A percentile compares a stretch with the other conserved stretches of the same genome.
Conservation (phyloP, 768 basidiomycete genomes). For the Suillus spraguei region DNA sequence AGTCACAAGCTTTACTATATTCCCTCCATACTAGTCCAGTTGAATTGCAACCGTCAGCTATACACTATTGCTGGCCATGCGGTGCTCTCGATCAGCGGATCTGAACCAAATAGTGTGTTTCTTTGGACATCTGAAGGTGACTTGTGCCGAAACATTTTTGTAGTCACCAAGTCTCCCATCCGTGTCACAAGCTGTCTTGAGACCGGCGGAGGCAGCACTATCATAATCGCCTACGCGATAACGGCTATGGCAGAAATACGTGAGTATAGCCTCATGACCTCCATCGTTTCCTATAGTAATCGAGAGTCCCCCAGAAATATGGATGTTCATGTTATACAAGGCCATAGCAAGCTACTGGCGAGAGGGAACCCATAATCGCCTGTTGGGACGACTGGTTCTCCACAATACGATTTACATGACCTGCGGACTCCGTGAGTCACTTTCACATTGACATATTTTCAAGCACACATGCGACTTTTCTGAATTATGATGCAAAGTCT, state of each 20-base stretch:
- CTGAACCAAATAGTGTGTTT: background rate
- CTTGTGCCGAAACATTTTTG: background rate
- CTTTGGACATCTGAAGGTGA: background rate
- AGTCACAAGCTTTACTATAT: background rate
- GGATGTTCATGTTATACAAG: background rate
- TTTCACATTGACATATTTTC: background rate
- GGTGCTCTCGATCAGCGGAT: background rate
- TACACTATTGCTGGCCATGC: background rate
- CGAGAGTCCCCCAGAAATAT: background rate
- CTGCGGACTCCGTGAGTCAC: constrained; percentile 4
- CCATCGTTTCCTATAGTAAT: background rate
- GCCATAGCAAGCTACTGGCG: background rate
- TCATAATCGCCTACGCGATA: background rate
- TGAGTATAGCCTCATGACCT: background rate
- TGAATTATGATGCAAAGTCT: background rate
- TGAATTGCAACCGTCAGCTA: background rate
- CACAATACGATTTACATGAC: constrained; percentile 6
- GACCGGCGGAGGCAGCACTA: background rate
- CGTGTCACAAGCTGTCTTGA: background rate
- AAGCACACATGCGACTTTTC: background rate
- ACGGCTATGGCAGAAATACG: background rate
- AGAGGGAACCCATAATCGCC: constrained; percentile 3
- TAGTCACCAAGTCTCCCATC: background rate
- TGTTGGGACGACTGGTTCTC: background rate
- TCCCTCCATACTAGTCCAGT: background rate